These are phyloP conservation scores for Agaricus sinodeliciosus DNA, from an alignment of 768 basidiomycete genomes.

Conservation along the genomic window DNA sequence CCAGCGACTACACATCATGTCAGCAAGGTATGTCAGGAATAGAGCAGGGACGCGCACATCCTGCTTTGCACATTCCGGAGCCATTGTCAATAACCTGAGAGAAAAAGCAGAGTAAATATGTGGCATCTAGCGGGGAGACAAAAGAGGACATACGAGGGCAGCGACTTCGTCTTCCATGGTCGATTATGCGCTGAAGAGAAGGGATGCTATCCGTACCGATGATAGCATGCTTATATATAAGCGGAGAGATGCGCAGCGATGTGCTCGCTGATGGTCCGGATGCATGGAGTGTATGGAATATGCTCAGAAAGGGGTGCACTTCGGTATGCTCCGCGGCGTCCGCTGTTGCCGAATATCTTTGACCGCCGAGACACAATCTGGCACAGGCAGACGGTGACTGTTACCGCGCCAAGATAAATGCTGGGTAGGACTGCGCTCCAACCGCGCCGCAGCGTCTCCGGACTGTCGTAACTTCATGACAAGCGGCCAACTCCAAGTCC, in stretches of 20 bases:
- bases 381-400: too few relatives aligned
- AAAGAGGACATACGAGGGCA: slow-evolving; percentile 44
- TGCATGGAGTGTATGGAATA: too few relatives aligned
- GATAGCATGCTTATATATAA: slow-evolving; percentile 11
- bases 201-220: background rate
- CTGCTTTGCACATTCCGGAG: slow-evolving; percentile 99
- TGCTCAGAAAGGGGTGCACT: too few relatives aligned
- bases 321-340: too few relatives aligned
- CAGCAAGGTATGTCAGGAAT: slow-evolving; percentile 10
- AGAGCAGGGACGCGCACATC: slow-evolving; percentile 55
- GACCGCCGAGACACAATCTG: too few relatives aligned
- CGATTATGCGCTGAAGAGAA: slow-evolving; percentile 26
- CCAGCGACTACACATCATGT: slow-evolving; percentile 52
- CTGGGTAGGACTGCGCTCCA: too few relatives aligned
- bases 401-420: too few relatives aligned
- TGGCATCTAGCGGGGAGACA: slow-evolving; percentile 12
- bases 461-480: too few relatives aligned
- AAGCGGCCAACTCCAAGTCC: too few relatives aligned
- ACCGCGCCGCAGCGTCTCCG: too few relatives aligned
- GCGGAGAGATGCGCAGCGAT: background rate
- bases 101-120: slow-evolving; percentile 5
- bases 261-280: too few relatives aligned
- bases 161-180: slow-evolving; percentile 44
- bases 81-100: slow-evolving; percentile 83
- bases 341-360: too few relatives aligned